Evolutionary conservation across 768 basidiomycete species (phyloP).

Genomic region (Imleria badia): DNA sequence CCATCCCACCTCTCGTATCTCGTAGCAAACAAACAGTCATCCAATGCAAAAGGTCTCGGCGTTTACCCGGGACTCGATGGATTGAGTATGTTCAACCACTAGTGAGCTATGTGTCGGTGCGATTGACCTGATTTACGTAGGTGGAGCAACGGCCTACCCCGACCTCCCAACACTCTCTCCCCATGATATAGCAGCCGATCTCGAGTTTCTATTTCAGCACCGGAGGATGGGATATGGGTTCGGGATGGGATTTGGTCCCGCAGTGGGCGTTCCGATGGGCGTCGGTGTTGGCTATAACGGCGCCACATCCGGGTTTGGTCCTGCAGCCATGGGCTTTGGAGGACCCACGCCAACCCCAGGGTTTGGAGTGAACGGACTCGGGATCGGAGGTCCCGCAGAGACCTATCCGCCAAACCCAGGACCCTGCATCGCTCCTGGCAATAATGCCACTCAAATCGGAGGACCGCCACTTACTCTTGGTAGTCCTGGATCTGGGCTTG

Average conservation of each 20-base stretch:
- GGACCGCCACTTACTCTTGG: constrained; percentile 7
- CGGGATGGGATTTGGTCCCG: constrained; percentile 25
- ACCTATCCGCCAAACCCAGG: constrained; percentile 16
- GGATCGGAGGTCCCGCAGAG: constrained; percentile 17
- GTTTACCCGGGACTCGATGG: constrained; percentile 21
- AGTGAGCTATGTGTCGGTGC: constrained; percentile 4
- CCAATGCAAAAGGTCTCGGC: constrained; percentile 16
- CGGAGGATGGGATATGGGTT: constrained; percentile 28
- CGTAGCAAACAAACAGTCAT: constrained; percentile 21
- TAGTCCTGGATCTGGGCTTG: constrained; percentile 8
- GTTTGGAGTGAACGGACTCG: constrained; percentile 25
- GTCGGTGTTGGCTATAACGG: constrained; percentile 17
- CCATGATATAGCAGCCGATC: constrained; percentile 49
- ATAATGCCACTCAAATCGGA: constrained; percentile 7
- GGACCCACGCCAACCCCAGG: constrained; percentile 13
- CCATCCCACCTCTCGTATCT: constrained; percentile 28
- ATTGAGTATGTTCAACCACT: constrained; percentile 8
- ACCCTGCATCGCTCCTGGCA: constrained; percentile 10
- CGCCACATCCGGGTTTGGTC: constrained; percentile 16
- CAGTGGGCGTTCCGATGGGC: constrained; percentile 21
- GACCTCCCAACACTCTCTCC: constrained; percentile 42
- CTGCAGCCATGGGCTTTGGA: constrained; percentile 17
- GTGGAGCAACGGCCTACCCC: constrained; percentile 38
- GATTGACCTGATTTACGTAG: constrained; percentile 35
- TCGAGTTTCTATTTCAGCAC: constrained; percentile 54